Conservation (phyloP, 352 stramenopile genomes). For the Phytophthora macrochlamydospora region DNA sequence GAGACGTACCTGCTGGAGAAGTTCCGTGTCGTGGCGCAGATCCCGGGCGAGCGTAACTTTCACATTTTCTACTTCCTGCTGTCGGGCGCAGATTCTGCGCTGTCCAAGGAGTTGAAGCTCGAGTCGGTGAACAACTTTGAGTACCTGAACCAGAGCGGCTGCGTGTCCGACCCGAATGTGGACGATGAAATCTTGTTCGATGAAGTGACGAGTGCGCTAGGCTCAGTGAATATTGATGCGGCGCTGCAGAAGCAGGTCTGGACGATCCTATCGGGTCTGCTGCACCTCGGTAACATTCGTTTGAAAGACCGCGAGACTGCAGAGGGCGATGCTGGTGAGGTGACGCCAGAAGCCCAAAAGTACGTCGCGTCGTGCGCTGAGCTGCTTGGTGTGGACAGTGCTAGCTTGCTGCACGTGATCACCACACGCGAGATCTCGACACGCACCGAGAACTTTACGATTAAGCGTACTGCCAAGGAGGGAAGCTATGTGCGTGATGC, state of each 20-base stretch:
- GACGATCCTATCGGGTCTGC: constrained; percentile 73
- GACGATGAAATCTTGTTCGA: constrained; percentile 90
- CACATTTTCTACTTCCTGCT: constrained; percentile 93
- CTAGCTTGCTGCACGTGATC: constrained; percentile 71
- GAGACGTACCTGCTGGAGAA: constrained; percentile 92
- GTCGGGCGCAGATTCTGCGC: constrained; percentile 65
- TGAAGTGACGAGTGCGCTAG: constrained; percentile 79
- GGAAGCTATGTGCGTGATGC: constrained; percentile 88
- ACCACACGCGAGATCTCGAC: constrained; percentile 83
- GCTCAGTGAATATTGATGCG: constrained; percentile 74
- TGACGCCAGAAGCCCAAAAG: constrained; percentile 54
- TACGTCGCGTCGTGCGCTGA: constrained; percentile 59
- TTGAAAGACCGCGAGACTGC: constrained; percentile 81
- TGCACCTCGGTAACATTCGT: constrained; percentile 85
- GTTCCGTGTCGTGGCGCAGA: constrained; percentile 89
- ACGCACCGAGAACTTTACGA: constrained; percentile 81
- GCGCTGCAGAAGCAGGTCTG: constrained; percentile 78
- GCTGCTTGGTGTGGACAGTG: constrained; percentile 80
- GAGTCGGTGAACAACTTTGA: constrained; percentile 59
- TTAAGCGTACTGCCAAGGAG: constrained; percentile 78
- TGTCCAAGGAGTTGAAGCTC: constrained; percentile 66
- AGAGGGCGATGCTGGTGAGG: constrained; percentile 77
- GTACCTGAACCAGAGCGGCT: constrained; percentile 90
- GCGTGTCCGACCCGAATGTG: constrained; percentile 80
- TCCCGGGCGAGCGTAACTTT: constrained; percentile 89